These are phyloP conservation scores for Fusarium guadeloupense DNA, from an alignment of 2,329 filamentous ascomycete species.

Conservation along the genomic window DNA sequence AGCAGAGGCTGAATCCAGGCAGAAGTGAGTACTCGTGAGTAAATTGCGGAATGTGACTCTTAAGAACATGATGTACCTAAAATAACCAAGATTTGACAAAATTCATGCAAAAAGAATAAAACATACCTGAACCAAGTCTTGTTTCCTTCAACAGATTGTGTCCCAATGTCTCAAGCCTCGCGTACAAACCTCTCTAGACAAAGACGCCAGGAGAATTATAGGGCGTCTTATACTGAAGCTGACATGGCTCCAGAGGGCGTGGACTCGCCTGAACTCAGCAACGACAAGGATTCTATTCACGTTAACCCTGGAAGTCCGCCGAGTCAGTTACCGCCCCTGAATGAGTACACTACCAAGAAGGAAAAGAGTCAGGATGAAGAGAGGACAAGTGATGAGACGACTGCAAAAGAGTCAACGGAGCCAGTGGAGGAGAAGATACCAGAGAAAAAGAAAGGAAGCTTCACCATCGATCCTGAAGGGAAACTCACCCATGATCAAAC, in stretches of 20 bases:
- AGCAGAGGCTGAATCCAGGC: conserved; percentile 21
- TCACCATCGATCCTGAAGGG: conserved; percentile 50
- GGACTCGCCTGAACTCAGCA: conserved; percentile 17
- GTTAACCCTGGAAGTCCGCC: conserved; percentile 44
- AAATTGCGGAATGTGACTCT: conserved; percentile 15
- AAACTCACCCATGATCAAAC: conserved; percentile 60
- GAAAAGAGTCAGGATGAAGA: neutral
- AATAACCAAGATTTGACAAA: neutral
- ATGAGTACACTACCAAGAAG: conserved; percentile 25
- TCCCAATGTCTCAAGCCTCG: conserved; percentile 29
- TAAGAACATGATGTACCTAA: neutral
- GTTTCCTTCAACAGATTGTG: neutral
- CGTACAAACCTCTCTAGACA: conserved; percentile 12
- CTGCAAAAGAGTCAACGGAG: neutral
- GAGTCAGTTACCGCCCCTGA: conserved; percentile 32
- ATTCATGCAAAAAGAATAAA: neutral
- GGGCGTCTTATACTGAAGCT: neutral
- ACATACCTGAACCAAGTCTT: neutral
- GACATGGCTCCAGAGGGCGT: conserved; percentile 32
- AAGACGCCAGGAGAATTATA: conserved; percentile 23
- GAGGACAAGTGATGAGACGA: conserved; percentile 5
- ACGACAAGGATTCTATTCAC: conserved; percentile 41
- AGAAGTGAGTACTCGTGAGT: conserved; percentile 25
- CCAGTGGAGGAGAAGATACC: conserved; percentile 1
- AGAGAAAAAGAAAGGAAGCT: conserved; percentile 33